Evolutionary conservation across 345 rosid genomes (phyloP).

Genomic region (Acer yangbiense): DNA sequence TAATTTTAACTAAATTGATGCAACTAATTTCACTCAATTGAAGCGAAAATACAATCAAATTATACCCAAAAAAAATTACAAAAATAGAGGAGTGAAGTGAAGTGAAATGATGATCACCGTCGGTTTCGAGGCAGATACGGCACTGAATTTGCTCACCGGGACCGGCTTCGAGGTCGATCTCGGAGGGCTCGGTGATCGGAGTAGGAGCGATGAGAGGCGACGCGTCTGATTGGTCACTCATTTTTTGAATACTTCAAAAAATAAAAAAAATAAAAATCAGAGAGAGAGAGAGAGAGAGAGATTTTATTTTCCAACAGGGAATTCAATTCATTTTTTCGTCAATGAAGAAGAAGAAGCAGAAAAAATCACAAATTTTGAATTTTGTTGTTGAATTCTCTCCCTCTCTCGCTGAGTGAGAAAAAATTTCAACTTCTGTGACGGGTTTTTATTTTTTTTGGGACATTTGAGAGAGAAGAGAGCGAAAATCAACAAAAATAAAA

Average conservation of each 20-base stretch:
- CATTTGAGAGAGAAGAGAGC: no score
- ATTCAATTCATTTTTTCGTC: slow-evolving; percentile 1
- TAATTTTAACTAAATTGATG: background rate
- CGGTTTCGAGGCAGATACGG: slow-evolving; percentile 98
- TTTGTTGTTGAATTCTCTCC: background rate
- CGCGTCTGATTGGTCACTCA: slow-evolving; percentile 65
- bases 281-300: background rate
- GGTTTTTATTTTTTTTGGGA: background rate
- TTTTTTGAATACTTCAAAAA: slow-evolving; percentile 21
- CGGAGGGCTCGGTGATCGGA: slow-evolving; percentile 65
- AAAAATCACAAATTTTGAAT: background rate
- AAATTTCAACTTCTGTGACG: background rate
- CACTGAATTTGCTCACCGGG: slow-evolving; percentile 97
- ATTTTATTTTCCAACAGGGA: background rate
- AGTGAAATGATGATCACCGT: slow-evolving; percentile 47
- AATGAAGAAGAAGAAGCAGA: no score
- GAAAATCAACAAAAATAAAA: background rate
- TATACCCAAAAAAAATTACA: background rate
- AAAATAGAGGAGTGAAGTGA: background rate
- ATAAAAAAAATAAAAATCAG: background rate
- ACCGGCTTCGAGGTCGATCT: slow-evolving; percentile 99
- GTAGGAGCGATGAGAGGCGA: slow-evolving; percentile 84
- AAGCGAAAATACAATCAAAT: slow-evolving; percentile 1
- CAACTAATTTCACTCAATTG: background rate
- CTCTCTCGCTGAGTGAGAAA: background rate